Percentiles rank a stretch among this genome's conserved stretches.
These are phyloP conservation scores for Dichotomocladium elegans DNA, from an alignment of 371 early-diverging fungal genomes.

Conservation along the genomic window DNA sequence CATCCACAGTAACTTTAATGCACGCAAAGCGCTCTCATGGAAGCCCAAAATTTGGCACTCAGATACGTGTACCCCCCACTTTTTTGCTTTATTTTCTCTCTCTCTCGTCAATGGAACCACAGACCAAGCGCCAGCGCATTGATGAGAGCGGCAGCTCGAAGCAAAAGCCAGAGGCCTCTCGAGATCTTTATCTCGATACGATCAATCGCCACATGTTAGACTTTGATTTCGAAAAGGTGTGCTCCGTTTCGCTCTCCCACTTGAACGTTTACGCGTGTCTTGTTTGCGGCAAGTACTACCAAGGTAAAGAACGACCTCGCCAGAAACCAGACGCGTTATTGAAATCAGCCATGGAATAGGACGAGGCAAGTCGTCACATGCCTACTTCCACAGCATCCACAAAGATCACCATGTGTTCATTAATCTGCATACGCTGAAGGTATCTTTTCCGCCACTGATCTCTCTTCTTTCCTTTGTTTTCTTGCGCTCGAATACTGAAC, in stretches of 20 bases:
- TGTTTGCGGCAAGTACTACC: constrained; percentile 96
- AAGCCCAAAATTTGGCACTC: too few species aligned
- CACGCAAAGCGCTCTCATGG: too few species aligned
- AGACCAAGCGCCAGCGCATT: constrained; percentile 28
- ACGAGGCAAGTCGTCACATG: constrained; percentile 87
- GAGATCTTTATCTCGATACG: constrained; percentile 57
- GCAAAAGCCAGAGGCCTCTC: constrained; percentile 18
- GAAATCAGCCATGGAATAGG: constrained; percentile 42
- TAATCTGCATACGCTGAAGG: constrained; percentile 84
- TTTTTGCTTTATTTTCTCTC: too few species aligned
- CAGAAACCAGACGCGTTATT: neutral
- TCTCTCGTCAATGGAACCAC: constrained; percentile 30
- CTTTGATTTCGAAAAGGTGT: constrained; percentile 98
- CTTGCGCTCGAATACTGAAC: too few species aligned
- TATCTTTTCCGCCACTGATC: constrained; percentile 24
- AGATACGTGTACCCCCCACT: too few species aligned
- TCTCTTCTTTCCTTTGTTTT: too few species aligned
- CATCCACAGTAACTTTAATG: too few species aligned
- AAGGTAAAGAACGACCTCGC: too few species aligned
- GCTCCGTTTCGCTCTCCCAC: constrained; percentile 90
- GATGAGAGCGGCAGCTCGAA: constrained; percentile 1
- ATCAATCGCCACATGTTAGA: constrained; percentile 90
- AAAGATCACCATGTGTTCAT: constrained; percentile 97
- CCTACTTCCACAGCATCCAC: constrained; percentile 93
- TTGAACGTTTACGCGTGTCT: constrained; percentile 96